Conservation (phyloP, 2,329 filamentous ascomycete genomes). For the Fusarium dlaminii region DNA sequence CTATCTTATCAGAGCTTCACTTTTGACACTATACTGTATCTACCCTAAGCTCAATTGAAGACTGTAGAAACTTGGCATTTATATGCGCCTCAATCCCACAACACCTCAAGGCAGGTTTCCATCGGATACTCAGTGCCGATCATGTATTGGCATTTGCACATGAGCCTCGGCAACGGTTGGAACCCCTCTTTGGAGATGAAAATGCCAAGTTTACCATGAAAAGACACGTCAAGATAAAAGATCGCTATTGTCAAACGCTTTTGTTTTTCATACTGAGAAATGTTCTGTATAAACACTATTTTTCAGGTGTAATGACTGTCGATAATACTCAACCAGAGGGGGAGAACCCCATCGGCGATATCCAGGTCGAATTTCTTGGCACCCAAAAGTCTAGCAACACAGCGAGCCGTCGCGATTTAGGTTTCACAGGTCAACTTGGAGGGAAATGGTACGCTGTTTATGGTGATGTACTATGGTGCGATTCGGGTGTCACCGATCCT, state of each 20-base stretch:
- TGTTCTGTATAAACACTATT: accelerated
- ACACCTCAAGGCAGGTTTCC: not conserved
- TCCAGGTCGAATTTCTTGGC: constrained; percentile 46
- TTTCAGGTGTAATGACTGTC: not conserved
- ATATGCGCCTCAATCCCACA: not conserved
- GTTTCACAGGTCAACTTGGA: constrained; percentile 48
- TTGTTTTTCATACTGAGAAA: accelerated
- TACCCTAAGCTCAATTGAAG: not conserved
- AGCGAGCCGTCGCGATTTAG: constrained; percentile 50
- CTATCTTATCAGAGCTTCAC: not conserved
- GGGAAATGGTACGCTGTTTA: constrained; percentile 53
- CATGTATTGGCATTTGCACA: constrained; percentile 8
- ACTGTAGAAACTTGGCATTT: not conserved
- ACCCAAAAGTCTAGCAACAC: constrained; percentile 51
- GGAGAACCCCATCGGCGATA: constrained; percentile 45
- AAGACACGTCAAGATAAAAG: not conserved
- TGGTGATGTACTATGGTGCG: constrained; percentile 47
- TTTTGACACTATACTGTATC: not conserved
- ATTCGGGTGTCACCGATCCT: constrained; percentile 46
- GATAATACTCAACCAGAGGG: constrained; percentile 53
- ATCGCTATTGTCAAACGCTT: accelerated
- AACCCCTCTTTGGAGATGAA: not conserved
- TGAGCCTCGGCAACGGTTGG: constrained; percentile 14
- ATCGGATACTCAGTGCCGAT: not conserved
- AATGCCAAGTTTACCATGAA: not conserved